Conservation (phyloP, 2,329 filamentous ascomycete genomes). For the Metarhizium rileyi region DNA sequence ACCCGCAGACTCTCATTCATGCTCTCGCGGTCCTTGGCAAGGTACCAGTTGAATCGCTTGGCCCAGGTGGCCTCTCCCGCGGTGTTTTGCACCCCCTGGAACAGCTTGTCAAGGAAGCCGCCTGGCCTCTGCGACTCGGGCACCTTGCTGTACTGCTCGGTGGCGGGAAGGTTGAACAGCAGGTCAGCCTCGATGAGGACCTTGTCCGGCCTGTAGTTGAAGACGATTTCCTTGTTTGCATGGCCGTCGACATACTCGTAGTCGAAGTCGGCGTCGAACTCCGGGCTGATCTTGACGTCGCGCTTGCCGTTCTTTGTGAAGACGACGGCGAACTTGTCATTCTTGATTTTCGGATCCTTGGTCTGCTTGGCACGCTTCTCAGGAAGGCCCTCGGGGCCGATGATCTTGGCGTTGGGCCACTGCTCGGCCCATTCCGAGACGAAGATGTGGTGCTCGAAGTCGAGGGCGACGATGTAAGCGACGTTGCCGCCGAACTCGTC, state of each 20-base stretch:
- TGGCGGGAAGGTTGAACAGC: conserved; percentile 81
- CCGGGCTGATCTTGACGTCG: conserved; percentile 49
- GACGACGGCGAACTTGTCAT: conserved; percentile 54
- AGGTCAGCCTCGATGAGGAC: conserved; percentile 85
- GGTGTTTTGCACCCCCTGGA: conserved; percentile 49
- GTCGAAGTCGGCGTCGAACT: conserved; percentile 82
- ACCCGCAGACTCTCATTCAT: conserved; percentile 60
- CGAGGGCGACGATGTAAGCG: conserved; percentile 76
- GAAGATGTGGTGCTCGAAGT: conserved; percentile 94
- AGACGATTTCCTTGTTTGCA: conserved; percentile 78
- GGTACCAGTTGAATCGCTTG: conserved; percentile 77
- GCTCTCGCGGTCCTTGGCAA: conserved; percentile 48
- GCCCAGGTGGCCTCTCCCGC: conserved; percentile 59
- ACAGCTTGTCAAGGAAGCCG: conserved; percentile 33
- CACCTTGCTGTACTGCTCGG: conserved; percentile 74
- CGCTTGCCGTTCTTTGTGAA: conserved; percentile 50
- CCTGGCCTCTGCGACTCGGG: conserved; percentile 25
- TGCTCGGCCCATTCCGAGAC: conserved; percentile 73
- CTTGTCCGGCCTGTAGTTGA: conserved; percentile 68
- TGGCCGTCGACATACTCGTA: conserved; percentile 75
- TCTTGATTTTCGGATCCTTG: conserved; percentile 33
- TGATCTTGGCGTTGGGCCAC: conserved; percentile 68
- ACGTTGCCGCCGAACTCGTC: conserved; percentile 58
- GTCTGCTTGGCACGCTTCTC: conserved; percentile 64
- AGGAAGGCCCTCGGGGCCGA: conserved; percentile 73